Evolutionary conservation across 768 basidiomycete species (phyloP), one percentile per base, ranked within the genome.

Genomic region (Termitomyces sp.): DNA sequence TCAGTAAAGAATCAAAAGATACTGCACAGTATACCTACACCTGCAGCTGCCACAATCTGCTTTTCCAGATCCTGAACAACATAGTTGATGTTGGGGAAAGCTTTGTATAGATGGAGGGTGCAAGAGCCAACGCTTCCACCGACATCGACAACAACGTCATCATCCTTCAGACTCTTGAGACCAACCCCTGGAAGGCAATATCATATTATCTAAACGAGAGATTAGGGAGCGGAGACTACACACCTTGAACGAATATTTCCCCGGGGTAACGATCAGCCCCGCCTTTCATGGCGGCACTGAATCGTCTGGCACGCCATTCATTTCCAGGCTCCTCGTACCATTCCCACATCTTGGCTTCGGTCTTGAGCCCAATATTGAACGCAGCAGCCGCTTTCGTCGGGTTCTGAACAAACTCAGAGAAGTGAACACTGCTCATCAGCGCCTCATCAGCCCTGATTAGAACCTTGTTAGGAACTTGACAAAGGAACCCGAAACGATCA

Each of bases 31-130:
- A 49, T 20, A 49, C 60, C 10, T 48, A 71, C 70, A 44, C 64
- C 61, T 47, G 66, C 57, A 8, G 69, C 73, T 39, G 63, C 66
- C 5, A 58, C 49, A 20, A 74, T 67, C 32, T 64, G 62, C 5
- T 60, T 60, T 8, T 62, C 64, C 5, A 72, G 68, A 61, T 76
- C 77, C 59, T 79, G 76, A 16, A 76, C 66, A 33, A 76, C 60
- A 43, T 70, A 72, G 18, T 65, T 64, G 13, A 75, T 58, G 27
- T 74, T 64, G 9, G 72, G 69, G 59, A 67, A 69, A 2, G 60
- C 65, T 47, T 71, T 69, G 2, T 65, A 59, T 20, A 77, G 44
- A 12, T 60, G 61, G n/a, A 76, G 58, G 0, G 70, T 67, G 7
- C 68, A 62, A 9, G 67, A 64, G 1, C 76, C 76, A 18, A 71